Evolutionary conservation across 2,329 filamentous ascomycete species (phyloP).

Genomic region (Ascocoryne sarcoides): DNA sequence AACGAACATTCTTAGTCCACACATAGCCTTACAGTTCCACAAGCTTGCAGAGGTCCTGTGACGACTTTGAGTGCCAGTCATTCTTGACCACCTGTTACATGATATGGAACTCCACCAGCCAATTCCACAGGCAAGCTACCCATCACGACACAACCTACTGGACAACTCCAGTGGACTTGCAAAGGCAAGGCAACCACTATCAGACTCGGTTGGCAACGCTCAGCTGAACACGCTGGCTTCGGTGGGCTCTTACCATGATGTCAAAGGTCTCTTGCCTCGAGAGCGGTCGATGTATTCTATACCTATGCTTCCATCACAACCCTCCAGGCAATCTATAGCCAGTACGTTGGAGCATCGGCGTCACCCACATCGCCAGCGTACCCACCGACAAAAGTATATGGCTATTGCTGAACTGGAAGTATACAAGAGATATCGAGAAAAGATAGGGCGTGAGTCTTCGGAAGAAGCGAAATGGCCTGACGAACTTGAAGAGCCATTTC

Average conservation of each 20-base stretch:
- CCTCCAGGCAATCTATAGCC: constrained; percentile 13
- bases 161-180: constrained; percentile 16
- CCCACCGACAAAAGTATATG: no score
- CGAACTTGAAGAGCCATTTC: constrained; percentile 55
- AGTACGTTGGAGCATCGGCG: constrained; percentile 25
- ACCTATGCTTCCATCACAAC: constrained; percentile 23
- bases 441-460: constrained; percentile 51
- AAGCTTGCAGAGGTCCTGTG: no score
- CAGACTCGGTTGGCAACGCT: constrained; percentile 25
- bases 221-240: constrained; percentile 23
- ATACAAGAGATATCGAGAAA: constrained; percentile 57
- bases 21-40: no score
- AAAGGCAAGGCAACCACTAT: constrained; percentile 21
- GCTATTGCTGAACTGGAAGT: no score
- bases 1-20: constrained; percentile 25
- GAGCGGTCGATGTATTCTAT: constrained; percentile 20
- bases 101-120: constrained; percentile 23
- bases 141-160: constrained; percentile 13
- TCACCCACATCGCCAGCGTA: constrained; percentile 28
- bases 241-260: constrained; percentile 21
- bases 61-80: no score
- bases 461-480: constrained; percentile 55
- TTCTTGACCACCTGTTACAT: constrained; percentile 3
- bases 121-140: constrained; percentile 18
- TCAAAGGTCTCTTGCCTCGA: constrained; percentile 17